Conservation (phyloP, 106 monocot species). For the Acanthochlamys bracteata region DNA sequence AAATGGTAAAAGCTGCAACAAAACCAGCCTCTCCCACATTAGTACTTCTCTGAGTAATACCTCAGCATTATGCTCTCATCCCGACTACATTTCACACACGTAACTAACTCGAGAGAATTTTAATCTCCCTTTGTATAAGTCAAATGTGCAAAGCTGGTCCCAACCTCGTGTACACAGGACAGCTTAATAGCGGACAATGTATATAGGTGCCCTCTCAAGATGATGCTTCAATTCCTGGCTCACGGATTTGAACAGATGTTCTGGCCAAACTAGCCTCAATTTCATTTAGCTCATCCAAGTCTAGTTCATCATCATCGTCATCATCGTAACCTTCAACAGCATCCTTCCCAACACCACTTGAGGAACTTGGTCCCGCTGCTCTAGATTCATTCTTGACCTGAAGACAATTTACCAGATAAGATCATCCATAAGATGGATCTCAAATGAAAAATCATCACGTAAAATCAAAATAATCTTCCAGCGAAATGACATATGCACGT, state of each 20-base stretch:
- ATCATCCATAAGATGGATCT: background rate
- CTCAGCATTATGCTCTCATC: too few species aligned
- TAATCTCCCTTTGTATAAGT: too few species aligned
- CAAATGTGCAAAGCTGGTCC: too few species aligned
- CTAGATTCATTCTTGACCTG: slow-evolving; percentile 30
- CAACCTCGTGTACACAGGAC: too few species aligned
- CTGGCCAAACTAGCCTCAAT: slow-evolving; percentile 80
- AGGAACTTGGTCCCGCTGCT: slow-evolving; percentile 43
- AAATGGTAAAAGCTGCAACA: too few species aligned
- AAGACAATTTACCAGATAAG: background rate
- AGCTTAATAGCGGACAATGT: too few species aligned
- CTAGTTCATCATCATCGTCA: slow-evolving; percentile 70
- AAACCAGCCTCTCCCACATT: too few species aligned
- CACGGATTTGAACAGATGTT: slow-evolving; percentile 56
- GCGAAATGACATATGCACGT: too few species aligned
- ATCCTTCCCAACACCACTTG: slow-evolving; percentile 22
- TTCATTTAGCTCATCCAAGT: slow-evolving; percentile 86
- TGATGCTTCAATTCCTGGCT: slow-evolving; percentile 26
- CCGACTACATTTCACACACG: too few species aligned
- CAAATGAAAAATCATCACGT: background rate
- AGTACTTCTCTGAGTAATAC: too few species aligned
- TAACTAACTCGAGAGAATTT: too few species aligned
- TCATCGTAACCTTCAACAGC: slow-evolving; percentile 35
- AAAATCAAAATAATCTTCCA: background rate
- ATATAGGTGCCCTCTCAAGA: slow-evolving; percentile 9